phyloP scores from a whole-genome alignment of 179 eudicot genomes.

The Spergularia azorica region DNA sequence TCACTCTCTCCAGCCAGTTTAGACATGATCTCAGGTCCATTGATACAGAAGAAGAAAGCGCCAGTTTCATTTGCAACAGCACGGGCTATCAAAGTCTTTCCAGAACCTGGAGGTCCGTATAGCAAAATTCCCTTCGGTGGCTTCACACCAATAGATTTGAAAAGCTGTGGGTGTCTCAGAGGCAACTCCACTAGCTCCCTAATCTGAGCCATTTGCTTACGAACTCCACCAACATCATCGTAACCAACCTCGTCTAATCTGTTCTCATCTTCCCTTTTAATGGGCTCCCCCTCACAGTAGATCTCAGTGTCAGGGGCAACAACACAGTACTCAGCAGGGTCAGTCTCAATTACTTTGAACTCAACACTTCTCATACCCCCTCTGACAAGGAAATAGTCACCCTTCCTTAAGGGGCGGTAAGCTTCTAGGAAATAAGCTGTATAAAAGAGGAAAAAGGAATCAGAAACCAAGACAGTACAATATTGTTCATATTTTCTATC shows the following conservation, averaged over 20 bases:
- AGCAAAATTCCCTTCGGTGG: constrained; percentile 91
- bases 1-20: constrained; percentile 96
- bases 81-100: constrained; percentile 84
- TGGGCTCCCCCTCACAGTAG: constrained; percentile 84
- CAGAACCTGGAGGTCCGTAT: constrained; percentile 96
- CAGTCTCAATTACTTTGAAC: constrained; percentile 87
- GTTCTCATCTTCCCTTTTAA: constrained; percentile 81
- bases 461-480: background rate
- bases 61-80: constrained; percentile 96
- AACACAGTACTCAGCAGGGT: constrained; percentile 82
- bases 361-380: constrained; percentile 94
- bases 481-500: no score
- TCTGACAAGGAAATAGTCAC: constrained; percentile 78
- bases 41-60: constrained; percentile 87
- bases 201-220: constrained; percentile 95
- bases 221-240: constrained; percentile 92
- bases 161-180: constrained; percentile 80
- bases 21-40: constrained; percentile 94
- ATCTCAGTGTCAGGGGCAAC: constrained; percentile 97
- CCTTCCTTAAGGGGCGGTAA: constrained; percentile 81
- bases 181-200: constrained; percentile 88
- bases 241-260: constrained; percentile 86
- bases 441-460: constrained; percentile 8
- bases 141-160: constrained; percentile 86
- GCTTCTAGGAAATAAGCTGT: constrained; percentile 84